These are phyloP conservation scores for Aspergillus incahuasiensis DNA, from an alignment of 495 filamentous ascomycete species.

Conservation along the genomic window DNA sequence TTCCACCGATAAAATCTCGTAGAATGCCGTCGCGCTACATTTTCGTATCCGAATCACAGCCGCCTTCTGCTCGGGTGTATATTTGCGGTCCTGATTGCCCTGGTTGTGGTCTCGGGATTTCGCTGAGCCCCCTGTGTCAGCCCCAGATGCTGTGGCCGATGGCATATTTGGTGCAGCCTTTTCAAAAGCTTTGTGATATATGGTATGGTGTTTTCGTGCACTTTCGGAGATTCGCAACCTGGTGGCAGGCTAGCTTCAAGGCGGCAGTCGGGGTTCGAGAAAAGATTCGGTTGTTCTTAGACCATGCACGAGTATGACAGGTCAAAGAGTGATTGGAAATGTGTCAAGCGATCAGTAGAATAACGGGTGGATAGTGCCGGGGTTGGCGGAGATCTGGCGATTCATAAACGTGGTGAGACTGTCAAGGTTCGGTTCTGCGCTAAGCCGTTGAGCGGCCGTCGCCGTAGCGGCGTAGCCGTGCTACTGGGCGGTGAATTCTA, in stretches of 20 bases:
- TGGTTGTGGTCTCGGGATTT: slow-evolving; percentile 85
- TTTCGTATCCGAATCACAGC: slow-evolving; percentile 81
- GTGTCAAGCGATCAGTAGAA: neutral
- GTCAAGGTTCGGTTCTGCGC: slow-evolving; percentile 20
- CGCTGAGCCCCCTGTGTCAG: slow-evolving; percentile 57
- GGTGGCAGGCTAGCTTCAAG: neutral
- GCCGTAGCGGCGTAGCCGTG: too few species aligned
- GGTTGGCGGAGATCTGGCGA: slow-evolving; percentile 12
- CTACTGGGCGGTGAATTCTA: slow-evolving; percentile 6
- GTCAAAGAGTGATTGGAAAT: neutral
- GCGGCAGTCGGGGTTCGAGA: neutral
- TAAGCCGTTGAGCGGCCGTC: slow-evolving; percentile 13
- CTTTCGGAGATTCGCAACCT: neutral
- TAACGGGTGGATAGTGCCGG: slow-evolving; percentile 4
- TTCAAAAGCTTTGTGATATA: neutral
- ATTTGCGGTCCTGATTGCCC: slow-evolving; percentile 85
- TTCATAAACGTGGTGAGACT: slow-evolving; percentile 31
- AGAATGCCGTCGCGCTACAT: slow-evolving; percentile 83
- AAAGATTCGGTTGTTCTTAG: too few species aligned
- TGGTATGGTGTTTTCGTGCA: neutral
- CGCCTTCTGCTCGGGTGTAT: slow-evolving; percentile 82
- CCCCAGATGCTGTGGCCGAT: slow-evolving; percentile 69
- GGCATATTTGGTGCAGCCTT: slow-evolving; percentile 57
- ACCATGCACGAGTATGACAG: too few species aligned
- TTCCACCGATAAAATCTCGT: slow-evolving; percentile 83